Base-by-base conservation (phyloP, 2,329 filamentous ascomycete species). In the Colletotrichum truncatum region DNA sequence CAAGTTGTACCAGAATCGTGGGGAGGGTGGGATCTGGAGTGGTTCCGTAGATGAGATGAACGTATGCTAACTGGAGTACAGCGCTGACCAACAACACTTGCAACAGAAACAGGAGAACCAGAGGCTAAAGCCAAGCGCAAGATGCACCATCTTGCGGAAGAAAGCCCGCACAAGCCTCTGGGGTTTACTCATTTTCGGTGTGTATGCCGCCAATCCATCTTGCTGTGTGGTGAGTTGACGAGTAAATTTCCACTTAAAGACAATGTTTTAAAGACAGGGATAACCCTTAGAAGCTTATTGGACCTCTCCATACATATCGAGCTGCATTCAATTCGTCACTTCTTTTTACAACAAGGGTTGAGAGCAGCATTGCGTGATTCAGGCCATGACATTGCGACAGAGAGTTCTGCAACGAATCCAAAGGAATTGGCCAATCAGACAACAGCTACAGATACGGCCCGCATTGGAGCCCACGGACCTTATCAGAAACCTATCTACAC, bases 351-450 rank as follows among this genome's bases (percentile, higher is more conserved):
- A 51, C 62, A 48, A n/a, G 49, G 63, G n/a, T 51, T 56, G 41
- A 36, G 14, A 21, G 43, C 23, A 8, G 26, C 36, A 69, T 69
- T 51, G 67, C 67, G 67, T 69, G 60, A 68, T 64, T 21, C 21
- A 23, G 46, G 52, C 56, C 67, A 62, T 69, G 67, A n/a, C 16
- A 69, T 66, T 61, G 57, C 65, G 67, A 68, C 67, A 68, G 25
- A 30, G 9, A 14, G 16, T 34, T 23, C 12, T 23, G 43, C 28
- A 12, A 18, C 46, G 43, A n/a, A 41, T 34, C 4, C 26, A 6
- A 4, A 23, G 18, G 10, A 43, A 46, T 43, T 12, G 28, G 9
- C 67, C 64, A 67, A 67, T 62, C 18, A 55, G 14, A 54, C 18
- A 25, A 21, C 18, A 49, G 23, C 26, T 6, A 53, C 41, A 49